Percentiles rank a stretch among this genome's conserved stretches.
Evolutionary conservation across 208 protist genomes (phyloP).

Genomic region (Crithidia mellificae): DNA sequence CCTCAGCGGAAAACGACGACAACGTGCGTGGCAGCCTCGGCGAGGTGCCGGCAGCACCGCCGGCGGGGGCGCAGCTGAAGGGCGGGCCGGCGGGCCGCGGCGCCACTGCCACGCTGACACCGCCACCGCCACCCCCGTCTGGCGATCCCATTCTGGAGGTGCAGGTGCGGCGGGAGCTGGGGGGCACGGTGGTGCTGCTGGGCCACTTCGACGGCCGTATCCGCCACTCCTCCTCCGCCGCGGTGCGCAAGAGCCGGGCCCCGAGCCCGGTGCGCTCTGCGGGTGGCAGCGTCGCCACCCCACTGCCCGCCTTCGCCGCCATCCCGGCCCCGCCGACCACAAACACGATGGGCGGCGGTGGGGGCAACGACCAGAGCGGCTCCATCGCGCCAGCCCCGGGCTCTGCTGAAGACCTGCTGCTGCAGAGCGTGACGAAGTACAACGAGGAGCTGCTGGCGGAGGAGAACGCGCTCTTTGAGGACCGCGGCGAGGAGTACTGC

Average conservation of each 20-base stretch:
- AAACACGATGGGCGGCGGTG: neutral
- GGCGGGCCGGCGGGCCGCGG: no score
- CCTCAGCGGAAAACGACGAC: neutral
- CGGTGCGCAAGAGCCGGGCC: slow-evolving; percentile 17
- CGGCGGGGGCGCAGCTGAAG: no score
- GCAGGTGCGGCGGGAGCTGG: slow-evolving; percentile 53
- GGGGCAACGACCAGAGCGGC: neutral
- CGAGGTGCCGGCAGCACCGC: no score
- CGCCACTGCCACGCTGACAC: neutral
- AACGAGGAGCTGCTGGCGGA: slow-evolving; percentile 21
- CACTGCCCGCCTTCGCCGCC: neutral
- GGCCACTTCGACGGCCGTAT: slow-evolving; percentile 38
- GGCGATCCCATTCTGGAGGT: slow-evolving; percentile 32
- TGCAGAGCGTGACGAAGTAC: slow-evolving; percentile 19
- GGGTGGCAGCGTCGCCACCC: slow-evolving; percentile 9
- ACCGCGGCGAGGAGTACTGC: slow-evolving; percentile 34
- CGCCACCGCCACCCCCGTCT: neutral
- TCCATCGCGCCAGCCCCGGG: neutral
- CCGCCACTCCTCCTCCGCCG: slow-evolving; percentile 16
- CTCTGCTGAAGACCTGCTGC: slow-evolving; percentile 11
- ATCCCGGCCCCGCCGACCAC: neutral
- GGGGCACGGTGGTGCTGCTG: slow-evolving; percentile 52
- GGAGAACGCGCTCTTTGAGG: slow-evolving; percentile 33
- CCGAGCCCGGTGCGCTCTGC: slow-evolving; percentile 13
- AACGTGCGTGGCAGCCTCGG: slow-evolving; percentile 1